Evolutionary conservation across 768 basidiomycete species (phyloP).

Genomic region (Phylloporus sp.): DNA sequence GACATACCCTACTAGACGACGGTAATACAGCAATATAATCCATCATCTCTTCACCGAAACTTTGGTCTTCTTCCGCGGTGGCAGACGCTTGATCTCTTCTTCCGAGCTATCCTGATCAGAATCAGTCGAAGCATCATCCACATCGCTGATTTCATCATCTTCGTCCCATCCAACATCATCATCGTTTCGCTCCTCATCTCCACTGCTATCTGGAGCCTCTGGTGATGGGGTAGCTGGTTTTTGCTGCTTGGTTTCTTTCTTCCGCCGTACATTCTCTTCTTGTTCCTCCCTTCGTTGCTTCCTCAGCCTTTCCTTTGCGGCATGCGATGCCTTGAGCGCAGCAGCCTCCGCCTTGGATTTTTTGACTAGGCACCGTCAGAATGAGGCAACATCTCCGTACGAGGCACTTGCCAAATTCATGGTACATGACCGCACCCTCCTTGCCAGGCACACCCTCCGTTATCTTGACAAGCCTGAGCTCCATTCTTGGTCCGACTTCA

Average conservation of each 20-base stretch:
- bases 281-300: slow-evolving; percentile 85
- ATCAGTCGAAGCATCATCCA: slow-evolving; percentile 40
- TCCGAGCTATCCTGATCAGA: slow-evolving; percentile 40
- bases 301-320: slow-evolving; percentile 68
- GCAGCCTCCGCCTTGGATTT: slow-evolving; percentile 77
- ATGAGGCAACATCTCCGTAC: neutral
- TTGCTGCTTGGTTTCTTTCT: slow-evolving; percentile 49
- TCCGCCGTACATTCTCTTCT: slow-evolving; percentile 83
- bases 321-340: slow-evolving; percentile 68
- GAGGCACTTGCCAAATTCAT: slow-evolving; percentile 75
- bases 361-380: slow-evolving; percentile 56
- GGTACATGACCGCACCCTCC: slow-evolving; percentile 90
- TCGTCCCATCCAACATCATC: slow-evolving; percentile 49
- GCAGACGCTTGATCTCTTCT: slow-evolving; percentile 45
- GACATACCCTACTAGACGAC: neutral
- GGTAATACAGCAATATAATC: slow-evolving; percentile 9
- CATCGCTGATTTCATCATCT: slow-evolving; percentile 63
- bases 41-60: slow-evolving; percentile 44
- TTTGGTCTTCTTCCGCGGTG: slow-evolving; percentile 52
- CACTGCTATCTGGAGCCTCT: slow-evolving; percentile 39
- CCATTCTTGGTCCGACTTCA: slow-evolving; percentile 95
- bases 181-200: slow-evolving; percentile 33
- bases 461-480: slow-evolving; percentile 89
- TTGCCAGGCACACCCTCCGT: slow-evolving; percentile 91
- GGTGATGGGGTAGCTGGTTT: slow-evolving; percentile 23